phyloP scores from a whole-genome alignment of 2,329 filamentous ascomycete species.

The Diaporthe sp. region DNA sequence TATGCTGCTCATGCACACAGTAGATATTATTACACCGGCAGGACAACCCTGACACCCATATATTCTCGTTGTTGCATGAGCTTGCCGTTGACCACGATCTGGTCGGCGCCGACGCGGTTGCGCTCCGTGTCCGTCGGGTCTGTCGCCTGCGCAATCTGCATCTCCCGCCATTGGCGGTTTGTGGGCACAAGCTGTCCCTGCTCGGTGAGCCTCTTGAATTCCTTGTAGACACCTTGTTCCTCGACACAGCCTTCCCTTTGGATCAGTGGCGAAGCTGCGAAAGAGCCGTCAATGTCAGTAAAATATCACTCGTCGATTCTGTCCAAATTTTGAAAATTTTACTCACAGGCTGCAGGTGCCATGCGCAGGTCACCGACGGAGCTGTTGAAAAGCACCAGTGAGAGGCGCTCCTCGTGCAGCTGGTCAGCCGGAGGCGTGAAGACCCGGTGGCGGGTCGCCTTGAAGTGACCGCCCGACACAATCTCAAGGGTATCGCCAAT shows the following conservation, averaged over 20 bases:
- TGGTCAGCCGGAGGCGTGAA: constrained; percentile 58
- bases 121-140: constrained; percentile 57
- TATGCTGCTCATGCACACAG: neutral
- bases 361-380: constrained; percentile 60
- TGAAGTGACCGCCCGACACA: constrained; percentile 61
- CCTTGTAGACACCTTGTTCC: constrained; percentile 60
- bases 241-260: constrained; percentile 57
- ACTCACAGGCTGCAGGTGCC: constrained; percentile 51
- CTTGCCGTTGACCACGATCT: constrained; percentile 59
- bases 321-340: neutral
- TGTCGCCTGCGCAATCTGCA: constrained; percentile 60
- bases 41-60: constrained; percentile 60
- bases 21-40: constrained; percentile 53
- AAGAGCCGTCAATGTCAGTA: neutral
- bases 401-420: constrained; percentile 55
- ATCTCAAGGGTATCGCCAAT: constrained; percentile 61
- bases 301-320: neutral
- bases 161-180: constrained; percentile 63
- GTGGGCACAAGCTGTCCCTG: constrained; percentile 59
- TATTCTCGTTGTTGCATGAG: constrained; percentile 62
- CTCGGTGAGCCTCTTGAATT: constrained; percentile 59
- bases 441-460: constrained; percentile 60
- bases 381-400: constrained; percentile 61
- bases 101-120: constrained; percentile 58
- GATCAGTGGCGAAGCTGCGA: constrained; percentile 48